Conservation (phyloP, 208 protist genomes). For the Willaertia magna region DNA sequence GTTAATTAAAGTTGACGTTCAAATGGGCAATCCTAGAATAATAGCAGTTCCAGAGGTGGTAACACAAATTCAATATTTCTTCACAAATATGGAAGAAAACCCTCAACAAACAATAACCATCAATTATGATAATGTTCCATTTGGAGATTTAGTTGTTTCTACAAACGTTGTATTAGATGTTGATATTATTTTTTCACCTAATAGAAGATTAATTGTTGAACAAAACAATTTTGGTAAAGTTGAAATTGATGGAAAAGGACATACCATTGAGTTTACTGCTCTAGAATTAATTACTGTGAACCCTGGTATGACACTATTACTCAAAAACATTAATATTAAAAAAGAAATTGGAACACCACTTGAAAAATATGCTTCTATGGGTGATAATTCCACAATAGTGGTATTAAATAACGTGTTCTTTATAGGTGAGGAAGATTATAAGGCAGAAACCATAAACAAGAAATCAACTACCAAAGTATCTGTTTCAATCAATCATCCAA, state of each 20-base stretch:
- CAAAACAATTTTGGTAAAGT: background rate
- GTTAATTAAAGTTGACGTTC: background rate
- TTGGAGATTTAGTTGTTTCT: background rate
- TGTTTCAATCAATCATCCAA: background rate
- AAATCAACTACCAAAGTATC: background rate
- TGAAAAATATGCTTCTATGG: background rate
- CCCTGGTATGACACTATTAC: background rate
- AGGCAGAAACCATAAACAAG: too few species aligned
- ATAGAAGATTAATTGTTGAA: background rate
- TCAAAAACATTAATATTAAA: background rate
- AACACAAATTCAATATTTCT: background rate
- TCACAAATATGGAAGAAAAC: background rate
- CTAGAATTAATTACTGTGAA: background rate
- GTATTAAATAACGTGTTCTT: background rate
- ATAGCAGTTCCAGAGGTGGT: background rate
- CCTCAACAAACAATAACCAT: background rate
- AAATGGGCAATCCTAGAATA: background rate
- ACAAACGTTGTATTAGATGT: background rate
- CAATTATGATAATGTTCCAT: background rate
- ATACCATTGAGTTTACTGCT: background rate
- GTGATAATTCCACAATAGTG: background rate
- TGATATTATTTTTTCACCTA: background rate
- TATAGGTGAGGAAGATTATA: background rate
- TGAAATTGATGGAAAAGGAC: background rate
- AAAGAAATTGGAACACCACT: background rate